Conservation (phyloP, 257 asterid species). For the Nicotiana tomentosiformis region DNA sequence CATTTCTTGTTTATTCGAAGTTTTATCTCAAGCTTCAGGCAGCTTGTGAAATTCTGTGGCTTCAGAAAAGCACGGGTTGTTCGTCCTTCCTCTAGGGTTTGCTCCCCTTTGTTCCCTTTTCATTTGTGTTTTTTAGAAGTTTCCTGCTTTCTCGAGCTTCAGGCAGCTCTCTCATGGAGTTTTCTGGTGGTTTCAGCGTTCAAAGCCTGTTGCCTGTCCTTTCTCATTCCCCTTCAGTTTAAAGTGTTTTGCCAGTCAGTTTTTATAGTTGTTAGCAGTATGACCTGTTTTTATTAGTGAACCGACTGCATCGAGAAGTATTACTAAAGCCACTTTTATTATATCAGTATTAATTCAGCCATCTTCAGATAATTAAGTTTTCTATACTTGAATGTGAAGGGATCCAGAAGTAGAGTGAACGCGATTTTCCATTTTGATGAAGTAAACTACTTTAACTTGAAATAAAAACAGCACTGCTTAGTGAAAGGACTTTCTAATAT, state of each 20-base stretch:
- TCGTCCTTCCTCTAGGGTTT: neutral
- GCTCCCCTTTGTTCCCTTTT: neutral
- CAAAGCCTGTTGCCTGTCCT: neutral
- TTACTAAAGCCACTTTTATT: neutral
- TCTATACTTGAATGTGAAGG: neutral
- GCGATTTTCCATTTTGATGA: neutral
- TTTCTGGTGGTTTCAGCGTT: neutral
- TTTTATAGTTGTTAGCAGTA: neutral
- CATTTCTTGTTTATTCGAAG: no score
- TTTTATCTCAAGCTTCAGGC: neutral
- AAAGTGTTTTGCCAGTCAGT: neutral
- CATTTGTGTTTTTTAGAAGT: neutral
- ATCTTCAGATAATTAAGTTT: neutral
- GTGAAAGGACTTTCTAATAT: constrained; percentile 1
- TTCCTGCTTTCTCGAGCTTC: neutral
- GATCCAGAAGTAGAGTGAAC: neutral
- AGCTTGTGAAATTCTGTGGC: neutral
- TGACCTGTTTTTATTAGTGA: neutral
- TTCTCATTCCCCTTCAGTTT: neutral
- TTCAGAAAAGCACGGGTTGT: neutral
- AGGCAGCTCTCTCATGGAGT: neutral
- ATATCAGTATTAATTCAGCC: neutral
- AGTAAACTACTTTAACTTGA: neutral
- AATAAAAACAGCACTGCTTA: neutral
- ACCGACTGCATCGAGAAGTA: neutral